Percentiles rank a stretch among this genome's conserved stretches.
phyloP scores from a whole-genome alignment of 768 basidiomycete genomes.

The Lactarius evosmus region DNA sequence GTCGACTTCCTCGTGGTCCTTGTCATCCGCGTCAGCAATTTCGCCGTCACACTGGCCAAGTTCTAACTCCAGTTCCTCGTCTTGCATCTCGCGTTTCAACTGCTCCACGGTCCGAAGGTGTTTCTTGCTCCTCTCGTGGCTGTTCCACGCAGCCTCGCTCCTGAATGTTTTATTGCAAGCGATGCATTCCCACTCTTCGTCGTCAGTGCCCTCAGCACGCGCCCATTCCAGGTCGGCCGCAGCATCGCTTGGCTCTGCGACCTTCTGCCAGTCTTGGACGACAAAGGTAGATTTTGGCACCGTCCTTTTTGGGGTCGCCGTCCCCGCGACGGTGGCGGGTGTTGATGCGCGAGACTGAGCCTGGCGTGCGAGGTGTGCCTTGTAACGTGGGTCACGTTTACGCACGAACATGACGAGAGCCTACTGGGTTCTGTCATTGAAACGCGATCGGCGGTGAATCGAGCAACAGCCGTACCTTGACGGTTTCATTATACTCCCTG shows the following conservation, averaged over 20 bases:
- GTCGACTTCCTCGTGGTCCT: slow-evolving; percentile 11
- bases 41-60: slow-evolving; percentile 10
- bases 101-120: slow-evolving; percentile 85
- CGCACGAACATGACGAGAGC: slow-evolving; percentile 70
- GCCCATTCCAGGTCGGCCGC: slow-evolving; percentile 75
- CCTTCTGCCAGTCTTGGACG: slow-evolving; percentile 89
- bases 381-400: slow-evolving; percentile 89
- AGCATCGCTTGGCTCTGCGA: slow-evolving; percentile 40
- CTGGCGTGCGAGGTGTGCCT: slow-evolving; percentile 52
- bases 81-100: slow-evolving; percentile 71
- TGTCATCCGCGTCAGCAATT: slow-evolving; percentile 17
- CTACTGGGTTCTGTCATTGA: slow-evolving; percentile 37
- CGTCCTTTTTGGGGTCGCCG: slow-evolving; percentile 36
- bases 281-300: slow-evolving; percentile 49
- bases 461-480: slow-evolving; percentile 54
- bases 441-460: slow-evolving; percentile 4
- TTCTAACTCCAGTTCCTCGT: slow-evolving; percentile 65
- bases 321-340: slow-evolving; percentile 24
- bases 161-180: slow-evolving; percentile 87
- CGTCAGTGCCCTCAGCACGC: slow-evolving; percentile 61
- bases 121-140: slow-evolving; percentile 94
- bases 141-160: slow-evolving; percentile 92
- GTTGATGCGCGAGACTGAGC: slow-evolving; percentile 39
- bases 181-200: slow-evolving; percentile 93
- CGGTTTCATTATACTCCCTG: slow-evolving; percentile 88